Percentiles rank a stretch among this genome's conserved stretches.
phyloP scores from a whole-genome alignment of 2,329 filamentous ascomycete genomes.

The Emergomyces orientalis region DNA sequence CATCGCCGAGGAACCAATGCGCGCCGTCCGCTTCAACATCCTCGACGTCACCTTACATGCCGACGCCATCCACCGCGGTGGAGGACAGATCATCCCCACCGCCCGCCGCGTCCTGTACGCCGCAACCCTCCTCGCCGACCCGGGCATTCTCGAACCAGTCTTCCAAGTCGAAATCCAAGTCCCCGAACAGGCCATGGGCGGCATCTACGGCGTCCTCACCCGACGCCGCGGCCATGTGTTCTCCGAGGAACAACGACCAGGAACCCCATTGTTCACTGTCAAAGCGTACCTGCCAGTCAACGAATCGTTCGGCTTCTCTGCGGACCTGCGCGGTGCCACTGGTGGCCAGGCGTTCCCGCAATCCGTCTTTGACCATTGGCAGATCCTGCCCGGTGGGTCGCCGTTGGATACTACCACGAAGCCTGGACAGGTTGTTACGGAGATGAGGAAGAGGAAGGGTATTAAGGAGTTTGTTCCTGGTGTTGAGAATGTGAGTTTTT shows the following conservation, averaged over 20 bases:
- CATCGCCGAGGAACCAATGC: constrained; percentile 96
- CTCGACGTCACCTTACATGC: constrained; percentile 99
- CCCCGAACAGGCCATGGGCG: constrained; percentile 96
- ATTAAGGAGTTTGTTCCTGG: constrained; percentile 91
- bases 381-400: constrained; percentile 87
- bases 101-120: constrained; percentile 96
- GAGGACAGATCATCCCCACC: constrained; percentile 97
- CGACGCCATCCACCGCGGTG: constrained; percentile 99
- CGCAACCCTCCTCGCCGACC: constrained; percentile 79
- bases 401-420: constrained; percentile 74
- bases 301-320: constrained; percentile 98
- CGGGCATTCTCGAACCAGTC: constrained; percentile 88
- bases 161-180: constrained; percentile 99
- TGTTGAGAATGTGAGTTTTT: constrained; percentile 79
- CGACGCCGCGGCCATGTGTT: constrained; percentile 98
- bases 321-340: constrained; percentile 86
- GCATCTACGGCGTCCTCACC: constrained; percentile 98
- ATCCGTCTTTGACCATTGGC: constrained; percentile 98
- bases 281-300: constrained; percentile 95
- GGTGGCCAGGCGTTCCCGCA: constrained; percentile 98
- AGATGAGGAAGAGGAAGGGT: constrained; percentile 99
- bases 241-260: constrained; percentile 93
- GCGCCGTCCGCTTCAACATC: constrained; percentile 95
- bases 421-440: constrained; percentile 71
- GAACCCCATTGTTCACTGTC: constrained; percentile 98